Percentiles rank a stretch among this genome's conserved stretches.
Conservation (phyloP, 805 yeast species). For the Kockiozyma suomiensis region DNA sequence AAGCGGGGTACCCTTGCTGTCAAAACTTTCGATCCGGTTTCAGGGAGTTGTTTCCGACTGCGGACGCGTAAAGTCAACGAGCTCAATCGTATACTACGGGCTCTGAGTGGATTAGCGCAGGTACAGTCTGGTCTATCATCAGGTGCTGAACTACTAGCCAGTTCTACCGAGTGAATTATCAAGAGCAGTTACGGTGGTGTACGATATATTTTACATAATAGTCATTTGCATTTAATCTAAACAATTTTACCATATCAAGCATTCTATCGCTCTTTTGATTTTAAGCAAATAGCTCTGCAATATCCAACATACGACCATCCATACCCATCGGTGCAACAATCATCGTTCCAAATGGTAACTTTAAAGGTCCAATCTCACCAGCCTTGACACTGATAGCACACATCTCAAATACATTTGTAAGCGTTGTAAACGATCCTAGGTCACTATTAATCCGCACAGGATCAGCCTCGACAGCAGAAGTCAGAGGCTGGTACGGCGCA, state of each 20-base stretch:
- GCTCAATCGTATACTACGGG: conserved; percentile 68
- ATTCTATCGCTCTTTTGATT: not conserved
- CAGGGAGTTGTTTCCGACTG: conserved; percentile 63
- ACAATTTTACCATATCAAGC: too few species aligned
- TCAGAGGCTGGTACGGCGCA: conserved; percentile 23
- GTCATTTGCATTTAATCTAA: too few species aligned
- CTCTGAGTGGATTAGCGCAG: conserved; percentile 53
- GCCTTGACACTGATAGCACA: conserved; percentile 21
- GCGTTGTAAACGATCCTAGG: conserved; percentile 19
- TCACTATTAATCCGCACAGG: conserved; percentile 17
- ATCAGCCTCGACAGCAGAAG: not conserved
- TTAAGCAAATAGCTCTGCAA: conserved; percentile 21
- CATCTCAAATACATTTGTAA: conserved; percentile 26
- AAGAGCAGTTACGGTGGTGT: not conserved
- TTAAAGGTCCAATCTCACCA: conserved; percentile 5
- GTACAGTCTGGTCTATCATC: conserved; percentile 41
- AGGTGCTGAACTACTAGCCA: conserved; percentile 14
- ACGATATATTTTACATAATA: conserved; percentile 2
- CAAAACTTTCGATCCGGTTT: conserved; percentile 65
- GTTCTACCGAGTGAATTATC: not conserved
- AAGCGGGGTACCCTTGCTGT: conserved; percentile 45
- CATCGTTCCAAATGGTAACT: conserved; percentile 25
- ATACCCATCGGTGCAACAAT: conserved; percentile 31
- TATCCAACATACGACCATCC: conserved; percentile 32
- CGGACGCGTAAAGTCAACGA: conserved; percentile 68